Evolutionary conservation across 495 filamentous ascomycete species (phyloP).

Genomic region (Penicillium chermesinum): DNA sequence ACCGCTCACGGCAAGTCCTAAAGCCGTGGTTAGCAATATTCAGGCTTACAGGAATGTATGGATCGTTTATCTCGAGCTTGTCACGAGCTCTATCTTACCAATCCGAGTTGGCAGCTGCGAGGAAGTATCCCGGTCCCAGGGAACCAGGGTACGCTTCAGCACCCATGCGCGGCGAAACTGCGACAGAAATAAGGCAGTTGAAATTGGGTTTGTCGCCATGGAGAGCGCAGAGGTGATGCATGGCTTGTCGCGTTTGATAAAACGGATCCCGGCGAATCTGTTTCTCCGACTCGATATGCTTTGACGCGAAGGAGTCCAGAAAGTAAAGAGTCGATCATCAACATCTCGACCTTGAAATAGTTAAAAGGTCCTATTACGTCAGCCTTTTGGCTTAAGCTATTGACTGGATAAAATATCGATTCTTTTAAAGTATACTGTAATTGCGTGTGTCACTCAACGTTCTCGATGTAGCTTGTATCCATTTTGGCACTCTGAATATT

Average conservation of each 20-base stretch:
- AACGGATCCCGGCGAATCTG: neutral
- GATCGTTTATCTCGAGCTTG: neutral
- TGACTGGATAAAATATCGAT: too few relatives aligned
- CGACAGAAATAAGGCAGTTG: conserved; percentile 46
- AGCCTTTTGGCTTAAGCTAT: too few relatives aligned
- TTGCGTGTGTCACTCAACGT: too few relatives aligned
- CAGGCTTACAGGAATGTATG: neutral
- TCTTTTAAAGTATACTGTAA: too few relatives aligned
- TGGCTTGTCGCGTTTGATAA: neutral
- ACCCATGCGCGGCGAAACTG: conserved; percentile 47
- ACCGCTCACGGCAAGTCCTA: conserved; percentile 84
- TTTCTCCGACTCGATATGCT: too few relatives aligned
- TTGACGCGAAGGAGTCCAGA: neutral
- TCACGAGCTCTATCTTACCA: conserved; percentile 12
- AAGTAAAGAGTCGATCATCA: too few relatives aligned
- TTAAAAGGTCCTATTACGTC: too few relatives aligned
- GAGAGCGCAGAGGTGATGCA: neutral
- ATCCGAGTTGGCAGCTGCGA: conserved; percentile 7
- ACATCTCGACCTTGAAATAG: too few relatives aligned
- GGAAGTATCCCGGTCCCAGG: neutral
- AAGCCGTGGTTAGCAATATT: conserved; percentile 5
- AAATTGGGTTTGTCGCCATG: conserved; percentile 37
- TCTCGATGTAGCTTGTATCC: neutral
- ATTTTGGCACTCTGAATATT: conserved; percentile 2
- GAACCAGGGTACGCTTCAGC: conserved; percentile 22